Percentiles rank a stretch among this genome's conserved stretches.
Evolutionary conservation across 1,284 basidiomycete species (phyloP).

Genomic region (Microbotryum scabiosae): DNA sequence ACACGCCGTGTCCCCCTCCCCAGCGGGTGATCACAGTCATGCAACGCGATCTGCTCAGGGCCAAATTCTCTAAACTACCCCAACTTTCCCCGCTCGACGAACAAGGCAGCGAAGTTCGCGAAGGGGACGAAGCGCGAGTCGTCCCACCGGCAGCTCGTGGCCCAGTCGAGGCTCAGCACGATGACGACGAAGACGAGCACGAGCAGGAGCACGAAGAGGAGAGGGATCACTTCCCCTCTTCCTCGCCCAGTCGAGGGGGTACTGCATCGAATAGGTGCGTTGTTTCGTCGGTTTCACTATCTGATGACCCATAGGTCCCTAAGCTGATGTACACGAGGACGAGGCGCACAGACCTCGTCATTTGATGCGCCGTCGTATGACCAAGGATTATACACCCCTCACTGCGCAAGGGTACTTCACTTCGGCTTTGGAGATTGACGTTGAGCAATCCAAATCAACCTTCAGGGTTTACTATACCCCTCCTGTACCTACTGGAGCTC

Average conservation of each 20-base stretch:
- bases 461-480: slow-evolving; percentile 61
- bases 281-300: not conserved
- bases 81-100: slow-evolving; percentile 42
- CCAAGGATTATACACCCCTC: slow-evolving; percentile 54
- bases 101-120: too few relatives aligned
- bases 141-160: not conserved
- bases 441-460: slow-evolving; percentile 37
- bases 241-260: not conserved
- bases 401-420: slow-evolving; percentile 65
- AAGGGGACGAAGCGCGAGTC: too few relatives aligned
- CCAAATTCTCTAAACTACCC: slow-evolving; percentile 59
- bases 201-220: slow-evolving; percentile 47
- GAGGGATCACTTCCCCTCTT: slow-evolving; percentile 26
- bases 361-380: slow-evolving; percentile 10
- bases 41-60: slow-evolving; percentile 44
- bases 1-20: too few relatives aligned
- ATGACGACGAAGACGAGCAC: slow-evolving; percentile 51
- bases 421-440: slow-evolving; percentile 59
- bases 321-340: not conserved
- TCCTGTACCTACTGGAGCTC: not conserved
- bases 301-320: not conserved
- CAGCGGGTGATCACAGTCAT: not conserved
- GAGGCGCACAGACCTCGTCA: not conserved
- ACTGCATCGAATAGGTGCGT: not conserved
- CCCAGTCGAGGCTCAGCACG: slow-evolving; percentile 42